A percentile compares a stretch with the other conserved stretches of the same genome.
These are phyloP conservation scores for Yarrowia osloensis DNA, from an alignment of 805 yeast genomes.

Conservation along the genomic window DNA sequence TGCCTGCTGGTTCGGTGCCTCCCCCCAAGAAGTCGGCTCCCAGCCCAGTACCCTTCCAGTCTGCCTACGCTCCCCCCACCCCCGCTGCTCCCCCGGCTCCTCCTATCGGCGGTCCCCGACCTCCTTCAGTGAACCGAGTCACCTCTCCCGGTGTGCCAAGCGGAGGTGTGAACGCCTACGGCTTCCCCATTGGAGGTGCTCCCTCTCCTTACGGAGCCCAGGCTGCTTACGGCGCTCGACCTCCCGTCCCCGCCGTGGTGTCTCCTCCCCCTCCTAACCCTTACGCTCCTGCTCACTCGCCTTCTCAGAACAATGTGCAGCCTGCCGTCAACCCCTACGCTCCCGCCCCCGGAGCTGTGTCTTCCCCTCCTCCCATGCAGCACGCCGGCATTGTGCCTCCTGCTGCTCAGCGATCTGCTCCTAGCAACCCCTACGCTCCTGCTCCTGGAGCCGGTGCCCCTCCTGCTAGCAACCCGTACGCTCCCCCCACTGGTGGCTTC, in stretches of 20 bases:
- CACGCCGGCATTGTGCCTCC: slow-evolving; percentile 38
- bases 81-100: slow-evolving; percentile 37
- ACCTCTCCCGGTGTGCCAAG: slow-evolving; percentile 11
- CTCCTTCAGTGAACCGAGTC: slow-evolving; percentile 9
- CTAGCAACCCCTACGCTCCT: slow-evolving; percentile 45
- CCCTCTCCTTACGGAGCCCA: slow-evolving; percentile 25
- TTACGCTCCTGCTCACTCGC: slow-evolving; percentile 38
- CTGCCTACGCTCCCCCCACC: slow-evolving; percentile 32
- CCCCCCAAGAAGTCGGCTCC: slow-evolving; percentile 27
- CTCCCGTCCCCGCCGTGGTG: slow-evolving; percentile 1
- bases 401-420: slow-evolving; percentile 39
- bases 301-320: slow-evolving; percentile 39
- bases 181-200: slow-evolving; percentile 26
- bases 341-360: slow-evolving; percentile 40
- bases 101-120: slow-evolving; percentile 37
- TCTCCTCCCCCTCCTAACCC: slow-evolving; percentile 33
- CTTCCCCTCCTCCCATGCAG: slow-evolving; percentile 59
- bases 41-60: slow-evolving; percentile 33
- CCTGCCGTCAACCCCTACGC: slow-evolving; percentile 32
- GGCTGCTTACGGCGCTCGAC: slow-evolving; percentile 26
- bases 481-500: slow-evolving; percentile 36
- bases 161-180: slow-evolving; percentile 26
- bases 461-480: slow-evolving; percentile 47
- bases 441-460: slow-evolving; percentile 41
- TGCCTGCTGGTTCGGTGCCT: slow-evolving; percentile 37